Percentiles rank a stretch among this genome's conserved stretches.
phyloP scores from a whole-genome alignment of 495 filamentous ascomycete species.

The Lasiosphaeria miniovina region DNA sequence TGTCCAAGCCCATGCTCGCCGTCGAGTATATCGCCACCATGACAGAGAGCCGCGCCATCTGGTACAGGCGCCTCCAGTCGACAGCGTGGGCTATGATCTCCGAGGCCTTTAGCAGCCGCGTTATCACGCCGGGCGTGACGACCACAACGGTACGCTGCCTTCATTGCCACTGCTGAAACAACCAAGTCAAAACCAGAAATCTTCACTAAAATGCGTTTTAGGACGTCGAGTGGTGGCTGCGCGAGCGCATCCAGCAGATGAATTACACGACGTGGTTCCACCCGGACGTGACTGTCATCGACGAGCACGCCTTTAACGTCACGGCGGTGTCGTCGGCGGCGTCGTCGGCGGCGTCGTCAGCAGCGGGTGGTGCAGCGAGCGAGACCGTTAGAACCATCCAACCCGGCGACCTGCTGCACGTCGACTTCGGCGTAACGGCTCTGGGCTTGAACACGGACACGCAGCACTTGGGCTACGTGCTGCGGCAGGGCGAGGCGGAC shows the following conservation, averaged over 20 bases:
- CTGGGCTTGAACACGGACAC: conserved; percentile 49
- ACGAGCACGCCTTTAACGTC: conserved; percentile 15
- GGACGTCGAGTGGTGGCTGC: conserved; percentile 50
- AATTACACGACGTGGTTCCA: conserved; percentile 53
- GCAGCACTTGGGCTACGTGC: conserved; percentile 47
- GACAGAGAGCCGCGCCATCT: conserved; percentile 33
- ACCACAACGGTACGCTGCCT: conserved; percentile 35
- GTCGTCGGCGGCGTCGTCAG: background rate
- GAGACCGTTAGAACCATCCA: conserved; percentile 22
- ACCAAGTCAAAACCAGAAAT: background rate
- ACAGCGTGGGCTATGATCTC: conserved; percentile 48
- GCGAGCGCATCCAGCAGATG: conserved; percentile 40
- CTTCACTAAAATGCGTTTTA: conserved; percentile 1
- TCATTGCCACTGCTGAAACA: background rate
- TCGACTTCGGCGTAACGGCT: conserved; percentile 47
- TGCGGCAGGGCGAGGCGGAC: conserved; percentile 40
- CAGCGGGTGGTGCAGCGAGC: conserved; percentile 1
- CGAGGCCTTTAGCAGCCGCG: conserved; percentile 43
- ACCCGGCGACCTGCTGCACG: conserved; percentile 44
- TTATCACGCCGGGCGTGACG: conserved; percentile 40
- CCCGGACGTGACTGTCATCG: conserved; percentile 40
- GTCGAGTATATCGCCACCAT: conserved; percentile 46
- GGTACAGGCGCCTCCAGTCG: conserved; percentile 44
- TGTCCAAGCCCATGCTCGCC: conserved; percentile 39
- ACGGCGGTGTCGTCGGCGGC: background rate